Evolutionary conservation across 208 protist genomes (phyloP), one percentile per base, ranked within the genome.

Genomic region (Trypanosoma lewisi): DNA sequence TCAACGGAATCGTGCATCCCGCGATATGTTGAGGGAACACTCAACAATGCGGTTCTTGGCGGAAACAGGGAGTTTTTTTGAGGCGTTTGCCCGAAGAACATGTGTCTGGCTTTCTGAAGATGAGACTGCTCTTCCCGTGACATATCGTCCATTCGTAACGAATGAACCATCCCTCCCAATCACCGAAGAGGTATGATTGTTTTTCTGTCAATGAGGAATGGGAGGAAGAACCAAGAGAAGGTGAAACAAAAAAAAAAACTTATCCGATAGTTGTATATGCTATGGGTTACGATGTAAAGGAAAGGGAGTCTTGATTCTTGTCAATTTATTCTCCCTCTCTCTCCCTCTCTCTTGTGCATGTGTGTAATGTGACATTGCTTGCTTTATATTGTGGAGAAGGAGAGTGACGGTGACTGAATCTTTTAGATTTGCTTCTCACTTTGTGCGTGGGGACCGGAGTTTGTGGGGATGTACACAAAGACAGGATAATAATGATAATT

Each of bases 121-220:
- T 21, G 28, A 21, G 2, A 42, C 44, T 2, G 83, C 76, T 1
- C 66, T 94, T 47, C 87, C 83, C 19, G 63, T 37, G 6, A 69
- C 64, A 2, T 94, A 91, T 64, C 36, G 63, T 9, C 63, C 72
- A 9, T 94, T 87, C 55, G 83, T 60, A 6, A 83, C 45, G 42
- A 94, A 94, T 69, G 87, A 94, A 44, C 87, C 87, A 0, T 89
- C 83, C 6, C 63, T 80, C 1, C 23, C 6, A 31, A 23, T 27
- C 34, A 45, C 34, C 19, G 51, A 61, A 27, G 21, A 63, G 1
- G 4, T 3, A 44, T 44, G 19, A 44, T 39, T 39, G 4, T 39
- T 39, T 39, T 39, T 39, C 11, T 39, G 34, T 4, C 34, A 14
- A 39, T 39, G 34, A 44, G 39, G 16, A 17, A 44, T 19, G 12